Conservation (phyloP, 1,139 yeast species). For the Taphrina deformans region DNA sequence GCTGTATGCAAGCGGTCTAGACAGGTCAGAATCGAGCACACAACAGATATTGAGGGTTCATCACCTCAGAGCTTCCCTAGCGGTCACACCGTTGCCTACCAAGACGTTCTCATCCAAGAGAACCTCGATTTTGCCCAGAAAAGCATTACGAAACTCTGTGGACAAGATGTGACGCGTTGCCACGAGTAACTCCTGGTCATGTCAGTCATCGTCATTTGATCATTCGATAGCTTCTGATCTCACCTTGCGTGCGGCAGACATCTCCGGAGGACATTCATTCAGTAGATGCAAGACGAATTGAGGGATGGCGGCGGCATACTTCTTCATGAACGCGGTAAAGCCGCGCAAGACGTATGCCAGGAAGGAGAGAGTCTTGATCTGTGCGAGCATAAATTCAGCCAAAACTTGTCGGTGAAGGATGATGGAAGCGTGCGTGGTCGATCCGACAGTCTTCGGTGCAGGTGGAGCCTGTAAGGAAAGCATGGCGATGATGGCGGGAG, state of each 20-base stretch:
- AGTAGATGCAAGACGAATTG: slow-evolving; percentile 79
- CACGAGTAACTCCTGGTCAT: slow-evolving; percentile 67
- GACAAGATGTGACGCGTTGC: slow-evolving; percentile 93
- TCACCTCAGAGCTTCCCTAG: slow-evolving; percentile 68
- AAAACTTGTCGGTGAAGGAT: slow-evolving; percentile 59
- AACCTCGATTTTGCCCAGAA: slow-evolving; percentile 80
- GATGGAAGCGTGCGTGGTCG: slow-evolving; percentile 42
- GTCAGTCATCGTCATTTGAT: not conserved
- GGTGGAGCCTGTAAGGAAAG: slow-evolving; percentile 77
- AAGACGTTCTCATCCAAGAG: slow-evolving; percentile 82
- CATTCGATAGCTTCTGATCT: too few species aligned
- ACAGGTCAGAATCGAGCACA: not conserved
- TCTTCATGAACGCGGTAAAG: slow-evolving; percentile 64
- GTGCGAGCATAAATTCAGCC: slow-evolving; percentile 90
- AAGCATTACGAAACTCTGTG: slow-evolving; percentile 78
- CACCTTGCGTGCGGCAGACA: slow-evolving; percentile 78
- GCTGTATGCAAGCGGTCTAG: slow-evolving; percentile 80
- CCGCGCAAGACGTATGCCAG: slow-evolving; percentile 91
- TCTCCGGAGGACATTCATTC: slow-evolving; percentile 96
- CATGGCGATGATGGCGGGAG: slow-evolving; percentile 78
- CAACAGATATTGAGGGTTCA: slow-evolving; percentile 41
- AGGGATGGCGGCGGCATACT: slow-evolving; percentile 72
- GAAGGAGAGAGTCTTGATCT: slow-evolving; percentile 94
- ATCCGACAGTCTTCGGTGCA: slow-evolving; percentile 62
- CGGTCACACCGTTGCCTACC: slow-evolving; percentile 90